Conservation (phyloP, 2,329 filamentous ascomycete species). For the Colletotrichum orchidophilum region DNA sequence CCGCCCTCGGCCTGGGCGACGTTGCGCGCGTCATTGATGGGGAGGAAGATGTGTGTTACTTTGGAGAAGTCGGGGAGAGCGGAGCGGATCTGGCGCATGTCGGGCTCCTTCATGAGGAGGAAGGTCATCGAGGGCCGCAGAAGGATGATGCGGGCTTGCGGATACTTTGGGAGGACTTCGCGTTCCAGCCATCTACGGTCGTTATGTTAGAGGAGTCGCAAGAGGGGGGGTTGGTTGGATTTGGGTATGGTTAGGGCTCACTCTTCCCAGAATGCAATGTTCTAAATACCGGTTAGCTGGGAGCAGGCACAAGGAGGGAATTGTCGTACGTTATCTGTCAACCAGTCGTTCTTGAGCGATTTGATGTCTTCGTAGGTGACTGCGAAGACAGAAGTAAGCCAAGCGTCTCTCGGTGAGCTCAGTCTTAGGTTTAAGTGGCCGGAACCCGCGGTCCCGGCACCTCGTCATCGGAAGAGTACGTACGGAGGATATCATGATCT, state of each 20-base stretch:
- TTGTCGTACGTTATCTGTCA: conserved; percentile 85
- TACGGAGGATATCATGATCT: conserved; percentile 44
- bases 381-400: conserved; percentile 44
- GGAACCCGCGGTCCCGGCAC: background rate
- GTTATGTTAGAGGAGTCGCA: conserved; percentile 18
- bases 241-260: conserved; percentile 53
- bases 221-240: background rate
- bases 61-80: conserved; percentile 83
- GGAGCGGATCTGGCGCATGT: conserved; percentile 64
- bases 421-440: background rate
- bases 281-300: conserved; percentile 59
- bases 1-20: conserved; percentile 85
- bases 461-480: conserved; percentile 13
- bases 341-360: conserved; percentile 90
- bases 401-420: background rate
- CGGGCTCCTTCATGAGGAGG: conserved; percentile 80
- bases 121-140: conserved; percentile 94
- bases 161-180: conserved; percentile 83
- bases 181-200: conserved; percentile 79
- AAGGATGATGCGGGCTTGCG: conserved; percentile 86
- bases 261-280: conserved; percentile 98
- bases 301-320: background rate
- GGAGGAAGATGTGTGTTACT: conserved; percentile 93
- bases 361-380: conserved; percentile 92
- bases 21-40: conserved; percentile 89